Evolutionary conservation across 2,329 filamentous ascomycete genomes (phyloP).

Genomic region (Hypoxylon sp.): DNA sequence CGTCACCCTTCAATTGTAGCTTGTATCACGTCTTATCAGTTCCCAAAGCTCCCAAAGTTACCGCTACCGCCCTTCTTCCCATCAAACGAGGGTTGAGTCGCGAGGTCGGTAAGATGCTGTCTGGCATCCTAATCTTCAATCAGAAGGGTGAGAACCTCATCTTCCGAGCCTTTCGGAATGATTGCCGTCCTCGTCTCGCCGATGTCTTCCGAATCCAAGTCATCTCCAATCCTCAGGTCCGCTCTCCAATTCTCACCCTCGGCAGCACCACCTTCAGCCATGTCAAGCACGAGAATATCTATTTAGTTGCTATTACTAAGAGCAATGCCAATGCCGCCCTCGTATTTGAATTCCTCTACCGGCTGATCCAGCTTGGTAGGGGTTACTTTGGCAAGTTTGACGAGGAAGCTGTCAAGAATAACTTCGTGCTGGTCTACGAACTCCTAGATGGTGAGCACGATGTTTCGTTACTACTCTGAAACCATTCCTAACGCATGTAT

Average conservation of each 20-base stretch:
- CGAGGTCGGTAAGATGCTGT: slow-evolving; percentile 79
- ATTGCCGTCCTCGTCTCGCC: slow-evolving; percentile 96
- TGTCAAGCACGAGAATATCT: slow-evolving; percentile 99
- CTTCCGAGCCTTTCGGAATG: slow-evolving; percentile 98
- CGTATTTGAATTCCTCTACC: slow-evolving; percentile 97
- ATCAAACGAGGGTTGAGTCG: slow-evolving; percentile 27
- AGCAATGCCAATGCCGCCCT: slow-evolving; percentile 99
- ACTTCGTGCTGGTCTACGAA: slow-evolving; percentile 99
- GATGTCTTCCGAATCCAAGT: slow-evolving; percentile 99
- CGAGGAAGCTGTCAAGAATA: slow-evolving; percentile 99
- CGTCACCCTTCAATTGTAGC: neutral
- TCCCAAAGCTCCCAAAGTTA: neutral
- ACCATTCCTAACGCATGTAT: slow-evolving; percentile 31
- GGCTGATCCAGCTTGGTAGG: slow-evolving; percentile 88
- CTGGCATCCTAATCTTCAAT: slow-evolving; percentile 97
- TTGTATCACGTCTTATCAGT: slow-evolving; percentile 16
- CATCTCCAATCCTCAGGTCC: slow-evolving; percentile 97
- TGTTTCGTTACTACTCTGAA: neutral
- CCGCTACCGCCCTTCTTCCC: slow-evolving; percentile 8
- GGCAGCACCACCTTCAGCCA: slow-evolving; percentile 99
- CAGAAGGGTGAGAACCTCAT: slow-evolving; percentile 99
- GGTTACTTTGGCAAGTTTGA: slow-evolving; percentile 99
- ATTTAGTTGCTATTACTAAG: slow-evolving; percentile 96
- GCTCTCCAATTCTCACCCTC: slow-evolving; percentile 95
- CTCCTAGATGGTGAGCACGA: slow-evolving; percentile 82